These are phyloP conservation scores for Leishmania amazonensis DNA, from an alignment of 208 protist species.

Conservation along the genomic window DNA sequence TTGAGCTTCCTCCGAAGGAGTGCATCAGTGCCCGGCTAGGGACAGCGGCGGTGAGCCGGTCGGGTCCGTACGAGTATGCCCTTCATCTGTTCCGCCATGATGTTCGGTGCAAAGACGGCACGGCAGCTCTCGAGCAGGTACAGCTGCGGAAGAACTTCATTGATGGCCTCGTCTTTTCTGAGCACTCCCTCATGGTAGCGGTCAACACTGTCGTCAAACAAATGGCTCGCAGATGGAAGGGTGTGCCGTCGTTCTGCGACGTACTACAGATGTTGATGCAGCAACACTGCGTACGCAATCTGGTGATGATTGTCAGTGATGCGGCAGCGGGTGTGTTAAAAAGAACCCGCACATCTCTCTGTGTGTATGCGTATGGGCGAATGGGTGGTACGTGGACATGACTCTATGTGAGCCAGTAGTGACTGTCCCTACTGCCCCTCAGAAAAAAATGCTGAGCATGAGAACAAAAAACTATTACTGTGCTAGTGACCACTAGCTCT, in stretches of 20 bases:
- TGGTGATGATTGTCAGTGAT: constrained; percentile 6
- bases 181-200: neutral
- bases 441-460: too few species aligned
- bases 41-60: neutral
- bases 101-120: neutral
- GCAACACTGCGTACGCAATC: constrained; percentile 15
- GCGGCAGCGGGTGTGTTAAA: neutral
- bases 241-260: constrained; percentile 4
- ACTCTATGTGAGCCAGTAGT: neutral
- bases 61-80: neutral
- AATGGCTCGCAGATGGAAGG: neutral
- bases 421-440: too few species aligned
- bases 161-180: neutral
- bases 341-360: too few species aligned
- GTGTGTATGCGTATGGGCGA: too few species aligned
- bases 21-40: neutral
- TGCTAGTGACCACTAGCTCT: too few species aligned
- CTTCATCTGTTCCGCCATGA: constrained; percentile 5
- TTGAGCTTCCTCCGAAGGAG: neutral
- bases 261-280: constrained; percentile 17
- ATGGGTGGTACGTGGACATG: too few species aligned
- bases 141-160: constrained; percentile 1
- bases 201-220: neutral
- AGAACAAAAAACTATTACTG: too few species aligned
- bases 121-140: neutral